Conservation (phyloP, 306 rosid genomes). For the Malus orientalis region DNA sequence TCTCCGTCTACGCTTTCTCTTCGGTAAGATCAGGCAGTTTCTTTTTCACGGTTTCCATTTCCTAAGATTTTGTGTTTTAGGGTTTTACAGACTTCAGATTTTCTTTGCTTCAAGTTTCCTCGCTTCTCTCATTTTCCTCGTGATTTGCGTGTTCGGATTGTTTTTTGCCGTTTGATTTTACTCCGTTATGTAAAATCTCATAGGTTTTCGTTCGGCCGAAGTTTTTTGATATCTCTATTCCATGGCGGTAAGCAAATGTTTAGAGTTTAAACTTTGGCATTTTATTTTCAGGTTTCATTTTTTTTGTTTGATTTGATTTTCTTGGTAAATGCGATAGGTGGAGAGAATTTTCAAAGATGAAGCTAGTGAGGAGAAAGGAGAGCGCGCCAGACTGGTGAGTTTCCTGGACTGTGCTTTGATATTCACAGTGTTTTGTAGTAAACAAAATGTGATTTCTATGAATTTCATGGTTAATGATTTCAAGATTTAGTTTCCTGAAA, state of each 20-base stretch:
- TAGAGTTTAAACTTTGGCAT: neutral
- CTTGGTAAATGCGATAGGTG: constrained; percentile 33
- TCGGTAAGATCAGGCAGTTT: constrained; percentile 13
- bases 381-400: constrained; percentile 92
- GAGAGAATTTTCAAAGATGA: constrained; percentile 83
- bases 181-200: neutral
- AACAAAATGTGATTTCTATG: neutral
- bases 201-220: constrained; percentile 8
- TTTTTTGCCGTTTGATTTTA: neutral
- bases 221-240: constrained; percentile 7
- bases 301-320: constrained; percentile 2
- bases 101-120: neutral
- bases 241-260: constrained; percentile 56
- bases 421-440: neutral
- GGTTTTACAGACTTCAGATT: constrained; percentile 10
- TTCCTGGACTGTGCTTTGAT: neutral
- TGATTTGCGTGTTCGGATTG: neutral
- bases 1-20: neutral
- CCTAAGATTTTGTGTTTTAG: neutral
- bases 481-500: neutral
- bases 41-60: neutral
- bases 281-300: neutral
- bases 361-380: constrained; percentile 94
- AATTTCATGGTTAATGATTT: neutral
- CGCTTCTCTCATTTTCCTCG: neutral